Conservation (phyloP, 257 asterid genomes). For the Anisodus acutangulus region DNA sequence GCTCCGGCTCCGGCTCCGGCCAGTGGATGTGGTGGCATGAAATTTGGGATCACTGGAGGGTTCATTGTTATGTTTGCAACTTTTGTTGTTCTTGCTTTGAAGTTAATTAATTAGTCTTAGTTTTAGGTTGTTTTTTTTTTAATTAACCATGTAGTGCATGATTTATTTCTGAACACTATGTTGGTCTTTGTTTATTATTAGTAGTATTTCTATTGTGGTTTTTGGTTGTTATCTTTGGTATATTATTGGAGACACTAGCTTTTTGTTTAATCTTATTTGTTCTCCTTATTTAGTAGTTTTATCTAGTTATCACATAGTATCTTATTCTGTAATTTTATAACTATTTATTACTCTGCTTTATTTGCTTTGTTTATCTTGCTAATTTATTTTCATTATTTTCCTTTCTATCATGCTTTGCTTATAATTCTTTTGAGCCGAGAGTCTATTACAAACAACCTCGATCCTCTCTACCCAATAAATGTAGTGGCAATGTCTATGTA, state of each 20-base stretch:
- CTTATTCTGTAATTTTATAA: no score
- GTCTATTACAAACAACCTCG: no score
- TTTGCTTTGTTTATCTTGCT: no score
- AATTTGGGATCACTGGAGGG: slow-evolving; percentile 19
- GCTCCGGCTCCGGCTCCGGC: slow-evolving; percentile 51
- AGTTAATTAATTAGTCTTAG: slow-evolving; percentile 30
- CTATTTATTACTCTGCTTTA: no score
- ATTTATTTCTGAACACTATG: background rate
- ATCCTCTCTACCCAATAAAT: no score
- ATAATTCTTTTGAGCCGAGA: no score
- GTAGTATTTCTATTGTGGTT: background rate
- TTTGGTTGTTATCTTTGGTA: background rate
- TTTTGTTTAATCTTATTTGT: background rate
- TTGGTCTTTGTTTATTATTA: background rate
- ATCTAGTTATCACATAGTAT: no score
- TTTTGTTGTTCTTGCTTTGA: slow-evolving; percentile 33
- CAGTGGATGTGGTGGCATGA: slow-evolving; percentile 29
- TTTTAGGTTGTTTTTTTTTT: background rate
- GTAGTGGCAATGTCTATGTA: no score
- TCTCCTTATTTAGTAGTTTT: no score
- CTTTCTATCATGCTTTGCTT: no score
- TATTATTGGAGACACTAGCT: background rate
- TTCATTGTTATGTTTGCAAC: slow-evolving; percentile 30
- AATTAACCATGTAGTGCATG: no score
- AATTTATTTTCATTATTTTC: no score